These are phyloP conservation scores for Nicotiana sylvestris DNA, from an alignment of 257 asterid species.

Conservation along the genomic window DNA sequence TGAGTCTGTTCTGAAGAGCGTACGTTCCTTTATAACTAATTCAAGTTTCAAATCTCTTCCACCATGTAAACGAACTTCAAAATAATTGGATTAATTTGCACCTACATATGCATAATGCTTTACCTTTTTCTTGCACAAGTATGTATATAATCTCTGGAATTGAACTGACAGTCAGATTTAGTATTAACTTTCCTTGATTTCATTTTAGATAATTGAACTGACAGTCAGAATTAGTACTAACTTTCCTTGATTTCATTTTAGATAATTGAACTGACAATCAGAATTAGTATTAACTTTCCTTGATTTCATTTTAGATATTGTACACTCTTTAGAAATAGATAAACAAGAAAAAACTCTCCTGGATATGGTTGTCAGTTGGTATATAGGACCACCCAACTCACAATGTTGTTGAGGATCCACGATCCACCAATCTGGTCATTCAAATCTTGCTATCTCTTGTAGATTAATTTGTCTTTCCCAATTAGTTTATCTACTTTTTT, in stretches of 20 bases:
- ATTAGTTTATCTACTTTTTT: not conserved
- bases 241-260: not conserved
- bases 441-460: not conserved
- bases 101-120: not conserved
- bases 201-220: not conserved
- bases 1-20: conserved; percentile 83
- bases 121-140: not conserved
- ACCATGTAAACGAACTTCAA: not conserved
- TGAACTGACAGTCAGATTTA: not conserved
- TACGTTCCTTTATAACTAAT: conserved; percentile 23
- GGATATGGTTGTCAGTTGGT: too few species aligned
- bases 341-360: not conserved
- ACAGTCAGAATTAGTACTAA: not conserved
- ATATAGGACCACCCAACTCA: not conserved
- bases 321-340: not conserved
- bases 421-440: not conserved
- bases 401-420: not conserved
- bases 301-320: not conserved
- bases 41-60: not conserved
- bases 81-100: not conserved
- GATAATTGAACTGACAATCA: not conserved
- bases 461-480: not conserved
- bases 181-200: not conserved
- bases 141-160: not conserved
- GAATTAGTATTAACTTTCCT: not conserved